Evolutionary conservation across 176 grass and related monocot species (phyloP).

Genomic region (Secale cereale): DNA sequence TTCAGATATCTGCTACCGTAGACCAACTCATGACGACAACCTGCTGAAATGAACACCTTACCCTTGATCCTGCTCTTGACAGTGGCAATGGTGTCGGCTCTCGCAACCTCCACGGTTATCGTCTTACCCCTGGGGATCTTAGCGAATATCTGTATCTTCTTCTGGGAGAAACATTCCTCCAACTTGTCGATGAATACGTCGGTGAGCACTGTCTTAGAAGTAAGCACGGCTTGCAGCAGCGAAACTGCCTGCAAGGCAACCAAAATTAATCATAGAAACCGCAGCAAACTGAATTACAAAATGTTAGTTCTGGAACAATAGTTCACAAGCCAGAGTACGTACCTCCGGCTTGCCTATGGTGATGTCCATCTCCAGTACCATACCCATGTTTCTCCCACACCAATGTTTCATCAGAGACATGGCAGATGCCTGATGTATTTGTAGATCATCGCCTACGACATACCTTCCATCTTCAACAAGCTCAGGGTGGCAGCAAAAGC

Average conservation of each 20-base stretch:
- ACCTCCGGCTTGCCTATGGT: too few relatives aligned
- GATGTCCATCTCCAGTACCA: too few relatives aligned
- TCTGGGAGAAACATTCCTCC: neutral
- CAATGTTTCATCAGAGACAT: too few relatives aligned
- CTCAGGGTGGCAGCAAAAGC: neutral
- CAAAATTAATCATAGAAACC: neutral
- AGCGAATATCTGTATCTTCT: neutral
- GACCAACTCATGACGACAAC: neutral
- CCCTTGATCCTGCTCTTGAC: neutral
- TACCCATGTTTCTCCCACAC: too few relatives aligned
- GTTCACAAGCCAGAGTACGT: too few relatives aligned
- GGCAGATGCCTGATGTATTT: neutral
- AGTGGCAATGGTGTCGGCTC: neutral
- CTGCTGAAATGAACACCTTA: neutral
- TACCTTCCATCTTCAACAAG: neutral
- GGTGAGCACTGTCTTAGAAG: neutral
- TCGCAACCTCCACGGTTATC: neutral
- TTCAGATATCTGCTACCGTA: conserved; percentile 1
- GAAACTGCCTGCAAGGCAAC: neutral
- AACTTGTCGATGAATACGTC: conserved; percentile 9
- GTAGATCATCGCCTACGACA: neutral
- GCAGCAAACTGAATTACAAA: neutral
- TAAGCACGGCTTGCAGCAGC: neutral
- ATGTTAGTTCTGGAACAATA: too few relatives aligned
- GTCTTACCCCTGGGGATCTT: neutral